Conservation (phyloP, 1,284 basidiomycete genomes). For the Boletus holoroseus region DNA sequence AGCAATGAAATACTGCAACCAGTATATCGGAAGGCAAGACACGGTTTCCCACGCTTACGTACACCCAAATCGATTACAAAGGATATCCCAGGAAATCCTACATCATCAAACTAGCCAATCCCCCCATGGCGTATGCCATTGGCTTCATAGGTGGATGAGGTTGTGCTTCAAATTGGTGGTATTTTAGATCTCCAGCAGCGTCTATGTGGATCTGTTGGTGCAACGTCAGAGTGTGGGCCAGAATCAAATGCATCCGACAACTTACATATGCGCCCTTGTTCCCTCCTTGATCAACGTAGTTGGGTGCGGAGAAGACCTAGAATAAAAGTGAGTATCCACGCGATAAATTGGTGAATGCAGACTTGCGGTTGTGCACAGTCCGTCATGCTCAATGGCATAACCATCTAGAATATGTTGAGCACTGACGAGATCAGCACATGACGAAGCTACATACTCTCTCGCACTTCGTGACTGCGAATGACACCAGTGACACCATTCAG, state of each 20-base stretch:
- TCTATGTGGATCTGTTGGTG: constrained; percentile 71
- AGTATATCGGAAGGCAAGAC: neutral
- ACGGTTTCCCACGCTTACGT: constrained; percentile 24
- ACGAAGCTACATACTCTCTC: constrained; percentile 59
- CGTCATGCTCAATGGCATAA: constrained; percentile 86
- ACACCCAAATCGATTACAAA: neutral
- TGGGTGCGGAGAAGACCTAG: constrained; percentile 78
- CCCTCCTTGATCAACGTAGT: constrained; percentile 78
- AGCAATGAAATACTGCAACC: constrained; percentile 1
- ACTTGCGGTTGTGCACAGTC: constrained; percentile 79
- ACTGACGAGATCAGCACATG: neutral
- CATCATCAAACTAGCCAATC: constrained; percentile 63
- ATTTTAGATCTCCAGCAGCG: constrained; percentile 67
- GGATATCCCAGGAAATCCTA: constrained; percentile 16
- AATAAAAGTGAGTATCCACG: constrained; percentile 8
- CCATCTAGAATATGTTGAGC: constrained; percentile 48
- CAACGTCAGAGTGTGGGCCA: constrained; percentile 5
- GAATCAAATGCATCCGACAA: constrained; percentile 13
- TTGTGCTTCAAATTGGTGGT: constrained; percentile 80
- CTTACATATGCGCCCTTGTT: constrained; percentile 80
- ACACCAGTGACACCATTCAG: constrained; percentile 85
- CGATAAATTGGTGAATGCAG: neutral
- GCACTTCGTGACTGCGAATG: constrained; percentile 95
- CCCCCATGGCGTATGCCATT: constrained; percentile 80
- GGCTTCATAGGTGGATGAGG: constrained; percentile 88